phyloP scores from a whole-genome alignment of 2,329 filamentous ascomycete genomes.

The Volutella citrinella region DNA sequence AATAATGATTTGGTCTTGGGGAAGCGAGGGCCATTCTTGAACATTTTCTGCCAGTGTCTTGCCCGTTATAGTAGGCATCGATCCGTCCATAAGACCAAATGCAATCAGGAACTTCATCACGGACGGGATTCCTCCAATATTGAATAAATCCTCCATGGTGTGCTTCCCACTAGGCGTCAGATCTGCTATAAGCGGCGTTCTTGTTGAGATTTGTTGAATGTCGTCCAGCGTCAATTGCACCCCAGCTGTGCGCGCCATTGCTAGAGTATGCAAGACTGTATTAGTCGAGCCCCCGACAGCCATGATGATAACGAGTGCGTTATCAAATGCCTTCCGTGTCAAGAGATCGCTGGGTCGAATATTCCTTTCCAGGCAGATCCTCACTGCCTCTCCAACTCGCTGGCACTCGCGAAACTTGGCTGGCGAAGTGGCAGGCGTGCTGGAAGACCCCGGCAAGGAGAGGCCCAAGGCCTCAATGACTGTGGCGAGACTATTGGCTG shows the following conservation, averaged over 20 bases:
- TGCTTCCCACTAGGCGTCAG: constrained; percentile 81
- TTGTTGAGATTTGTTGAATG: constrained; percentile 75
- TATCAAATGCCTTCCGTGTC: constrained; percentile 79
- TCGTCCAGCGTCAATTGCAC: constrained; percentile 78
- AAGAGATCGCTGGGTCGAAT: constrained; percentile 78
- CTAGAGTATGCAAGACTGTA: constrained; percentile 82
- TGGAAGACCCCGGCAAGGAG: constrained; percentile 77
- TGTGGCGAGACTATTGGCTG: constrained; percentile 87
- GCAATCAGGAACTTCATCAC: constrained; percentile 85
- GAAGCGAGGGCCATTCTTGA: constrained; percentile 67
- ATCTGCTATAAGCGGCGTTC: constrained; percentile 82
- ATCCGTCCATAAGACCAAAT: constrained; percentile 72
- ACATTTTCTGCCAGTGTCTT: constrained; percentile 80
- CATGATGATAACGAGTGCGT: constrained; percentile 88
- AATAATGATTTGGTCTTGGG: constrained; percentile 77
- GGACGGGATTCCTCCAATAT: constrained; percentile 79
- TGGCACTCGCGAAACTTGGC: constrained; percentile 85
- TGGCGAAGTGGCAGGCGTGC: constrained; percentile 75
- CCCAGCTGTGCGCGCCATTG: constrained; percentile 83
- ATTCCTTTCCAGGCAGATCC: constrained; percentile 74
- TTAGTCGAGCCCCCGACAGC: constrained; percentile 88
- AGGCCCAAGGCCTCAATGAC: constrained; percentile 89
- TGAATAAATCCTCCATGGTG: constrained; percentile 84
- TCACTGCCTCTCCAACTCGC: constrained; percentile 75
- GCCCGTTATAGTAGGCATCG: constrained; percentile 78